Evolutionary conservation across 2,329 filamentous ascomycete species (phyloP).

Genomic region (Penicillium sp.): DNA sequence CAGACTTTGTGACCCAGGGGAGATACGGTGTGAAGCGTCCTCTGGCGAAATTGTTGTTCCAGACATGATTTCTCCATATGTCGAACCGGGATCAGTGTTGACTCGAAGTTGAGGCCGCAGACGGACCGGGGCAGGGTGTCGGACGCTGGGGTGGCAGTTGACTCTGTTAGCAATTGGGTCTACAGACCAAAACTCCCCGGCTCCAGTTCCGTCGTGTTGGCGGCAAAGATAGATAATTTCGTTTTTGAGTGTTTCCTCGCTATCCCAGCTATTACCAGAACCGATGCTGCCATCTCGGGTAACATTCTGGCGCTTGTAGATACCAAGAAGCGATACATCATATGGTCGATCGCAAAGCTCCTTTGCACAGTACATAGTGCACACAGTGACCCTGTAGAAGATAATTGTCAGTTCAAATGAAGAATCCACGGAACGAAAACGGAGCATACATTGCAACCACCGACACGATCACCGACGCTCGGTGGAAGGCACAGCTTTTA

Average conservation of each 20-base stretch:
- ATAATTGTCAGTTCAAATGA: constrained; percentile 1
- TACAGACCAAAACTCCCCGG: constrained; percentile 22
- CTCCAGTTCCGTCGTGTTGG: constrained; percentile 32
- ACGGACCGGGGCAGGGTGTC: constrained; percentile 31
- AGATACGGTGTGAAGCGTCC: constrained; percentile 16
- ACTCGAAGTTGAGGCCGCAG: constrained; percentile 31
- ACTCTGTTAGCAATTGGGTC: constrained; percentile 28
- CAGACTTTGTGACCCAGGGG: constrained; percentile 19
- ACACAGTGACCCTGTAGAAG: constrained; percentile 31
- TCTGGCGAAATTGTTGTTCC: constrained; percentile 28
- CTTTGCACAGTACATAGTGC: constrained; percentile 37
- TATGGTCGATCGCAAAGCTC: constrained; percentile 39
- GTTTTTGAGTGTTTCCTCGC: constrained; percentile 36
- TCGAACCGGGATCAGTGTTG: constrained; percentile 28
- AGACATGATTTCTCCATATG: constrained; percentile 30
- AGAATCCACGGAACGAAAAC: not conserved
- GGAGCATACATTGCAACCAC: constrained; percentile 36
- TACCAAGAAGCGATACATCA: constrained; percentile 37
- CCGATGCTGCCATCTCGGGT: constrained; percentile 30
- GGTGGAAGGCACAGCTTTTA: constrained; percentile 37
- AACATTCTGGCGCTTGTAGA: constrained; percentile 28
- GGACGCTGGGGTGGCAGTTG: constrained; percentile 29
- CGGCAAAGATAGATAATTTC: constrained; percentile 40
- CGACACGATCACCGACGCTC: constrained; percentile 33
- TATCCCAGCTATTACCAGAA: constrained; percentile 35